These are phyloP conservation scores for Ceratocystis smalleyi DNA, from an alignment of 2,329 filamentous ascomycete species.

Conservation along the genomic window DNA sequence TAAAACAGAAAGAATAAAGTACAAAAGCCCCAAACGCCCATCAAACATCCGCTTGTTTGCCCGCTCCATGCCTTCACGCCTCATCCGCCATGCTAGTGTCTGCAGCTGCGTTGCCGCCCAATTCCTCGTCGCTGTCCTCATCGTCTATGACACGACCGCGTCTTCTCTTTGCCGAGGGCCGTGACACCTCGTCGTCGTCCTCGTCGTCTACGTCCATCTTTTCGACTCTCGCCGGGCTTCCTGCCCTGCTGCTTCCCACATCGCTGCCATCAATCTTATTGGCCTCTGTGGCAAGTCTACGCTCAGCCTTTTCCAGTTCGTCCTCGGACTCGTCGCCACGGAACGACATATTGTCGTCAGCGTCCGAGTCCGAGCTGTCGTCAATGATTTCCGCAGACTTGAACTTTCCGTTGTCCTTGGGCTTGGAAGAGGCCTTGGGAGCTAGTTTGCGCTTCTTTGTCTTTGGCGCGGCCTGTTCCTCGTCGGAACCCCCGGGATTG, in stretches of 20 bases:
- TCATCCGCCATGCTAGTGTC: conserved; percentile 15
- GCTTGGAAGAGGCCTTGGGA: conserved; percentile 28
- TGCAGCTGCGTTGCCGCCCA: conserved; percentile 21
- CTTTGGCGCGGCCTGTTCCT: conserved; percentile 29
- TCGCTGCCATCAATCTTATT: conserved; percentile 1
- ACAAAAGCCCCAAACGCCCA: conserved; percentile 4
- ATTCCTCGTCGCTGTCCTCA: conserved; percentile 39
- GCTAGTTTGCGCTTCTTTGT: conserved; percentile 47
- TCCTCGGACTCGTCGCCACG: conserved; percentile 21
- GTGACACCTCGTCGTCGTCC: conserved; percentile 37
- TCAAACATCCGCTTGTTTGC: neutral
- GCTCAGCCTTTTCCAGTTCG: conserved; percentile 23
- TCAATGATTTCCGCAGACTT: conserved; percentile 73
- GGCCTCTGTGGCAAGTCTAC: conserved; percentile 21
- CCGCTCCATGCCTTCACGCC: neutral
- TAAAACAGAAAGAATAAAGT: conserved; percentile 1
- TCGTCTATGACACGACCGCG: conserved; percentile 33
- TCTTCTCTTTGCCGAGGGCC: conserved; percentile 27
- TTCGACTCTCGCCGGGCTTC: conserved; percentile 21
- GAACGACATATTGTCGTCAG: conserved; percentile 21
- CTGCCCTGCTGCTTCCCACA: conserved; percentile 4
- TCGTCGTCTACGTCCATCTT: conserved; percentile 43
- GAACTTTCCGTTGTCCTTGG: conserved; percentile 41
- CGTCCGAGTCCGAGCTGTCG: conserved; percentile 28
- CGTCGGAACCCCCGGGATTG: conserved; percentile 25